Base-by-base conservation (phyloP, 2,329 filamentous ascomycete species). In the Talaromyces sp. region DNA sequence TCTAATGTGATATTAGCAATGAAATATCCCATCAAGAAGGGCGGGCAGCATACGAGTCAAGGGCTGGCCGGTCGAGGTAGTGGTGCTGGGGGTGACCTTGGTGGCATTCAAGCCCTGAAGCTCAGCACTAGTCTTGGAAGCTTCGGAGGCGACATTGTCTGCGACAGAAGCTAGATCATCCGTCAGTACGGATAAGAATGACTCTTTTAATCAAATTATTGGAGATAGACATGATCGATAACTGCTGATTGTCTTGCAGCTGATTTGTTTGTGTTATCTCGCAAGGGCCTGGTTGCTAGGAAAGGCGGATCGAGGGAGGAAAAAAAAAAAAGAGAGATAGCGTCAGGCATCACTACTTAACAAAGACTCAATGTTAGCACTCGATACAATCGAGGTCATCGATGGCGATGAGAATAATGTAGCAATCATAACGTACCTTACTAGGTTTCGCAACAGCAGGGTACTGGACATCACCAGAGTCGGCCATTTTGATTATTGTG, bases 41-140 rank as follows among this genome's bases (percentile, higher is more conserved):
- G 18, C 9, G 33, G 10, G 14, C 47, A 9, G 73, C 82, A 61
- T 80, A 84, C 82, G 84, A 60, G 86, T 88, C 73, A 88, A 76
- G 65, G 84, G 81, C 73, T 88, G 86, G 66, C 85, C 85, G 67
- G 83, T 87, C 59, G 81, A 81, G 64, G 85, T 81, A 65, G 81
- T 81, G 67, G 81, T 77, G 52, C 82, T 78, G 27, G 85, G 84
- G 30, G 79, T 80, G 55, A 79, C 78, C 64, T 82, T 81, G 23
- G 60, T 34, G 69, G 80, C 79, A 65, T 83, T 83, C 63, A 88
- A 78, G 66, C 85, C 84, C 66, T 78, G 79, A 71, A 87, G 83
- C 74, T 87, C 85, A 65, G 79, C 77, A 68, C 78, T 76, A 54
- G 85, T 86, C 72, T 83, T 83, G 66, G 79, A 78, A 62, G 79